Conservation (phyloP, 1,139 yeast genomes). For the Suhomyces kunorum region DNA sequence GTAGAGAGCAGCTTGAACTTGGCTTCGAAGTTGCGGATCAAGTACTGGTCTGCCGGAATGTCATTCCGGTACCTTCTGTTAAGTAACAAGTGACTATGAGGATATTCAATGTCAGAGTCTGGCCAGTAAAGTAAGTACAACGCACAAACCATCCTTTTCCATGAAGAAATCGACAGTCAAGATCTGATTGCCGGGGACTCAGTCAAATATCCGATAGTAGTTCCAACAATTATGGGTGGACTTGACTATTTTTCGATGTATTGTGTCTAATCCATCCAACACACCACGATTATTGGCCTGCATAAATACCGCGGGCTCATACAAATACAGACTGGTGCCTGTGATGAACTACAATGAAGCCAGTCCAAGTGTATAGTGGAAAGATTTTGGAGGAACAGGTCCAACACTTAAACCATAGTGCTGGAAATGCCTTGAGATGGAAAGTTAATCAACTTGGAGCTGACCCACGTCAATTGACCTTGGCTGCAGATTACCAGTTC, state of each 20-base stretch:
- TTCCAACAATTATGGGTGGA: background rate
- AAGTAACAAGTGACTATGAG: conserved; percentile 38
- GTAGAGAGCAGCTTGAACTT: conserved; percentile 23
- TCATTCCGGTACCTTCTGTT: conserved; percentile 40
- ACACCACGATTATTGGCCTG: conserved; percentile 1
- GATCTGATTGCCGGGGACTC: background rate
- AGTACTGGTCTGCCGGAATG: conserved; percentile 27
- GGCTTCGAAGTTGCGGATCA: conserved; percentile 32
- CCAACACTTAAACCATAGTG: conserved; percentile 11
- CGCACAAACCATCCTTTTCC: conserved; percentile 37
- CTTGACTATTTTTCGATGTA: background rate
- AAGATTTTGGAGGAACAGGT: conserved; percentile 17
- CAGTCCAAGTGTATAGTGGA: conserved; percentile 10
- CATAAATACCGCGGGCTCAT: conserved; percentile 1
- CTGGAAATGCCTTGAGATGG: conserved; percentile 11
- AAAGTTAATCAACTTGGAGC: background rate
- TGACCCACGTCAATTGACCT: conserved; percentile 11
- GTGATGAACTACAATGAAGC: conserved; percentile 1
- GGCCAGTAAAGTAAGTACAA: conserved; percentile 42
- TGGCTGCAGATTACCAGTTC: conserved; percentile 40
- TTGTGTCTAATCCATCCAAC: background rate
- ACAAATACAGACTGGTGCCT: background rate
- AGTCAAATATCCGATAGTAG: too few species aligned
- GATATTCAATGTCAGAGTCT: conserved; percentile 29
- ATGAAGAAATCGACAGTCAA: background rate